These are phyloP conservation scores for Pluteus cervinus DNA, from an alignment of 768 basidiomycete species.

Conservation along the genomic window DNA sequence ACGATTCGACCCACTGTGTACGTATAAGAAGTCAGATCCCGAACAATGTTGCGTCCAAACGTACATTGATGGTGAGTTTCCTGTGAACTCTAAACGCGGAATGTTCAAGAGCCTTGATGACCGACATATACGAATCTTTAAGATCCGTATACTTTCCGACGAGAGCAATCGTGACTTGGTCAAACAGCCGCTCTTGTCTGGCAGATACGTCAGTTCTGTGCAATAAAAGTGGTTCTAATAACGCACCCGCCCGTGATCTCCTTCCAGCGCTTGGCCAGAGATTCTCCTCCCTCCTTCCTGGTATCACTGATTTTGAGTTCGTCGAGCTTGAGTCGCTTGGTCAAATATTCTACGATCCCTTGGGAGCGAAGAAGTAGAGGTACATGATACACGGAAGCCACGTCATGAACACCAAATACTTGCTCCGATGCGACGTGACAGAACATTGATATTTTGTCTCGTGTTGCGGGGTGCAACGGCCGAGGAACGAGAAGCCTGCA, in stretches of 20 bases:
- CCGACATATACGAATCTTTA: constrained; percentile 98
- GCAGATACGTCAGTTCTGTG: neutral
- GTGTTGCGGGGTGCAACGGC: constrained; percentile 78
- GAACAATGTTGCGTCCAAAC: constrained; percentile 16
- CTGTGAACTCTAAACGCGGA: constrained; percentile 89
- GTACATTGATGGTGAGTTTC: constrained; percentile 74
- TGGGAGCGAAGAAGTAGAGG: constrained; percentile 89
- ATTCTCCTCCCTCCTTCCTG: constrained; percentile 55
- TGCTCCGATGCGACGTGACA: constrained; percentile 89
- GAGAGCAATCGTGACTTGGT: constrained; percentile 81
- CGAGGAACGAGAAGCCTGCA: constrained; percentile 80
- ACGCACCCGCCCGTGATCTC: constrained; percentile 75
- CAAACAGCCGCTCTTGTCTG: constrained; percentile 92
- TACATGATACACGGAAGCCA: constrained; percentile 95
- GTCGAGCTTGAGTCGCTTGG: constrained; percentile 72
- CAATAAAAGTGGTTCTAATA: neutral
- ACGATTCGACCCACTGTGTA: constrained; percentile 90
- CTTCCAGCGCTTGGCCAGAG: constrained; percentile 73
- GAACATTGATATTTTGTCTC: constrained; percentile 98
- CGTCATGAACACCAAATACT: constrained; percentile 94
- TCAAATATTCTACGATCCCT: constrained; percentile 83
- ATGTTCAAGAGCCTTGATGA: constrained; percentile 94
- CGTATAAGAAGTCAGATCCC: neutral
- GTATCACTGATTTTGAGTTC: constrained; percentile 46
- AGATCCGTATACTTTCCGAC: constrained; percentile 98